Percentiles rank a stretch among this genome's conserved stretches.
Conservation (phyloP, 2,329 filamentous ascomycete genomes). For the Ophiostoma australiae region DNA sequence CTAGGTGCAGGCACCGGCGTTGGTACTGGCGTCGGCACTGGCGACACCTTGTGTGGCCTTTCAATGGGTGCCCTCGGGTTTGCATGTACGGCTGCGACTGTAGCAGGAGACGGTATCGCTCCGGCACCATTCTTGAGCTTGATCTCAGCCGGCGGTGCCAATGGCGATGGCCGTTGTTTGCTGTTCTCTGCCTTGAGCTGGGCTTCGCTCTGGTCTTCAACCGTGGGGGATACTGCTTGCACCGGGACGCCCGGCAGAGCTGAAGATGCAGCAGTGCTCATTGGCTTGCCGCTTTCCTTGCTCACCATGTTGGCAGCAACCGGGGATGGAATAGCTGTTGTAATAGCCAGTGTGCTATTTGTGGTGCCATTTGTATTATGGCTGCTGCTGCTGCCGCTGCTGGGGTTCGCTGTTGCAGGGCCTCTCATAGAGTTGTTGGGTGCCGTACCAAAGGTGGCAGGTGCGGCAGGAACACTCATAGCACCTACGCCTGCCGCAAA, state of each 20-base stretch:
- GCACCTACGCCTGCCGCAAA: background rate
- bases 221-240: slow-evolving; percentile 35
- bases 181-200: slow-evolving; percentile 53
- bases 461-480: background rate
- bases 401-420: background rate
- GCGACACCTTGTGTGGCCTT: slow-evolving; percentile 44
- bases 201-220: slow-evolving; percentile 68
- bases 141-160: background rate
- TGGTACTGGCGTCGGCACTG: slow-evolving; percentile 10
- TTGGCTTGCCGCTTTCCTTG: background rate
- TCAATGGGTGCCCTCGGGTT: slow-evolving; percentile 40
- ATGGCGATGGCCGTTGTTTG: slow-evolving; percentile 53
- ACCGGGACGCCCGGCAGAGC: background rate
- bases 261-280: background rate
- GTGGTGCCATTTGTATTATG: background rate
- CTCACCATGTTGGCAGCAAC: background rate
- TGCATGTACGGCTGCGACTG: slow-evolving; percentile 32
- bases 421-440: background rate
- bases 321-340: background rate
- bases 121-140: slow-evolving; percentile 8
- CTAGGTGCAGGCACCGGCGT: background rate
- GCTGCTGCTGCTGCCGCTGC: background rate
- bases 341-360: background rate
- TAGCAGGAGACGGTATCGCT: background rate
- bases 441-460: background rate